Percentiles rank a stretch among this genome's conserved stretches.
These are phyloP conservation scores for Pichia sp. DNA, from an alignment of 1,139 yeast genomes.

Conservation along the genomic window DNA sequence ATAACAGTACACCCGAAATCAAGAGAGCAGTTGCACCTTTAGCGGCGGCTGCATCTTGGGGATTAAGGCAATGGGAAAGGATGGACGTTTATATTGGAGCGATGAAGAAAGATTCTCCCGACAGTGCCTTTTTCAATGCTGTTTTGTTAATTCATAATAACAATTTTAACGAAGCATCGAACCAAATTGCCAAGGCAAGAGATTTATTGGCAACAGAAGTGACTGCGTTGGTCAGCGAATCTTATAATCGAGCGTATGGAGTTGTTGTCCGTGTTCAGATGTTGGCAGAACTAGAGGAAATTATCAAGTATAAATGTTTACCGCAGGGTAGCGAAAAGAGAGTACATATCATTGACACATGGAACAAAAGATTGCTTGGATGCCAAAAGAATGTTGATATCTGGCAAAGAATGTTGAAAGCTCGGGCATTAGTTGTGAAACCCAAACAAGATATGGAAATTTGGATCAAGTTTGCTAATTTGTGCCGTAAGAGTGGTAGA, in stretches of 20 bases:
- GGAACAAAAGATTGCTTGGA: constrained; percentile 89
- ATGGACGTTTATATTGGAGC: constrained; percentile 88
- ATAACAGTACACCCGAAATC: constrained; percentile 58
- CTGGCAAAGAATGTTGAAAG: constrained; percentile 95
- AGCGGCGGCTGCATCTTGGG: constrained; percentile 99
- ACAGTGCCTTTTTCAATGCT: constrained; percentile 89
- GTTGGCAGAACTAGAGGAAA: constrained; percentile 94
- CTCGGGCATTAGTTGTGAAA: constrained; percentile 83
- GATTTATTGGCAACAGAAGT: constrained; percentile 88
- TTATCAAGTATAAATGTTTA: constrained; percentile 76
- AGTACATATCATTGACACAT: constrained; percentile 74
- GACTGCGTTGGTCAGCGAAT: constrained; percentile 90
- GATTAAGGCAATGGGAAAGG: constrained; percentile 94
- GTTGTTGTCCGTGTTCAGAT: constrained; percentile 95
- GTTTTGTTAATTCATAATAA: constrained; percentile 79
- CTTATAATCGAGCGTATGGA: constrained; percentile 94
- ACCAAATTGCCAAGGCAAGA: constrained; percentile 75
- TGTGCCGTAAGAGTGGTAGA: constrained; percentile 91
- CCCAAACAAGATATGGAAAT: constrained; percentile 97
- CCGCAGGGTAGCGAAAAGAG: constrained; percentile 80
- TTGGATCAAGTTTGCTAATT: constrained; percentile 97
- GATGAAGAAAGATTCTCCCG: constrained; percentile 90
- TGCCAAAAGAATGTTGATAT: constrained; percentile 96
- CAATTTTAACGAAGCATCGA: constrained; percentile 74
- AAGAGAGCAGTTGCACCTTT: constrained; percentile 89